Evolutionary conservation across 2,329 filamentous ascomycete species (phyloP), one percentile per base, ranked within the genome.

Genomic region (Penicillium thymicola): DNA sequence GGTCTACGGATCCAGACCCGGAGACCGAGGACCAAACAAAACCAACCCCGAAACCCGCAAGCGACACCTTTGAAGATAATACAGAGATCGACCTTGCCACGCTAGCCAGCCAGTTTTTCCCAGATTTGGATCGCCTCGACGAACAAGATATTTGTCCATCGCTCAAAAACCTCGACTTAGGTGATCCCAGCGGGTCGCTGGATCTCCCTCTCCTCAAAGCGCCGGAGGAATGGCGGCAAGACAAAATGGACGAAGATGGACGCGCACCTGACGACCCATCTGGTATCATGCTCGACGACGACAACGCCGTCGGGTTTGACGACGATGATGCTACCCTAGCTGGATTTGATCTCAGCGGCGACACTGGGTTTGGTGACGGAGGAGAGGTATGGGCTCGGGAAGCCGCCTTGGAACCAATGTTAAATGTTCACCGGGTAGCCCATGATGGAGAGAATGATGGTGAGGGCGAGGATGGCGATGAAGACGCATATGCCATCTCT

Each of bases 331-430:
- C 82, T 37, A 76, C 79, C 5, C 78, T 92, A 37, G 89, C 86
- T 42, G 87, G 83, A 45, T 90, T 90, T 51, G 88, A 90, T 60
- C 77, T 88, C 44, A 83, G 75, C 32, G 79, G 77, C 18, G 89
- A 95, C 60, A 84, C 91, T 54, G 90, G 89, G 13, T 99, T 99
- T 70, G 94, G 94, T 27, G 92, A 97, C 72, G 94, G 94, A 58
- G 94, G 94, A 61, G 94, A 99, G 72, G 90, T 89, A 1, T 99
- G 94, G 93, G 94, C 93, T 5, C 86, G 87, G 65, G 91, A 97
- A 72, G 92, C 92, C 40, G 92, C 90, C 11, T 78, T 93, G 21
- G 89, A 93, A 66, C 90, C 90, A 41, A 91, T 95, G 76, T 89
- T 92, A 78, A 89, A 90, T 49, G 85, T 93, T 25, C 90, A 91